phyloP scores from a whole-genome alignment of 2,329 filamentous ascomycete species.

The Delphinella strobiligena region DNA sequence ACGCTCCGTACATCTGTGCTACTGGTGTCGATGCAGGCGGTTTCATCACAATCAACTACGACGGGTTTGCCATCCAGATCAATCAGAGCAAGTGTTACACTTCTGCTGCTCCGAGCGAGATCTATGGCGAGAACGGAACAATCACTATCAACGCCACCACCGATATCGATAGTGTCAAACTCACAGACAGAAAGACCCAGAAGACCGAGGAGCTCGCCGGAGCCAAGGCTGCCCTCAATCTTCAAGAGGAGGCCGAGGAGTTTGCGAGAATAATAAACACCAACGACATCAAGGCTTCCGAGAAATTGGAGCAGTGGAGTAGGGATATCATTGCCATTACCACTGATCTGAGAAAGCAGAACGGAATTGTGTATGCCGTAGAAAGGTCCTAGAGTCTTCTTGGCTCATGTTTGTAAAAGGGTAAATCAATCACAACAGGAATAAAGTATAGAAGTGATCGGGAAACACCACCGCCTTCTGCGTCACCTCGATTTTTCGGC shows the following conservation, averaged over 20 bases:
- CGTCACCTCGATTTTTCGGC: no score
- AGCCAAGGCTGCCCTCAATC: constrained; percentile 29
- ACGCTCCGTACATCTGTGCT: constrained; percentile 29
- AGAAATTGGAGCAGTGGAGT: constrained; percentile 29
- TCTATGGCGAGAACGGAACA: constrained; percentile 37
- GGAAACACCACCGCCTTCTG: no score
- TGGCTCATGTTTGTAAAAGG: neutral
- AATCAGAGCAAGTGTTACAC: constrained; percentile 33
- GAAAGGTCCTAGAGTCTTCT: constrained; percentile 6
- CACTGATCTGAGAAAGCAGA: constrained; percentile 31
- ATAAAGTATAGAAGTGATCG: neutral
- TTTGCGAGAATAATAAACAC: constrained; percentile 32
- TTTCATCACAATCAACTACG: constrained; percentile 31
- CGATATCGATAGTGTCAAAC: constrained; percentile 30
- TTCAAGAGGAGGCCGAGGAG: constrained; percentile 36
- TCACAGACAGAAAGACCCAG: constrained; percentile 33
- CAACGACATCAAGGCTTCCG: constrained; percentile 25
- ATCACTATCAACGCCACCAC: constrained; percentile 31
- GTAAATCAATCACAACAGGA: neutral
- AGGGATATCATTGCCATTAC: constrained; percentile 30
- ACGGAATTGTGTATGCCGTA: constrained; percentile 26
- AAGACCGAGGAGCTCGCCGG: constrained; percentile 27
- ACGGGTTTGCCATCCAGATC: constrained; percentile 31
- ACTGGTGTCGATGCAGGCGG: constrained; percentile 38
- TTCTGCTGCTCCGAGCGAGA: constrained; percentile 31